Conservation (phyloP, 495 filamentous ascomycete genomes). For the Hypoxylon fuscum region DNA sequence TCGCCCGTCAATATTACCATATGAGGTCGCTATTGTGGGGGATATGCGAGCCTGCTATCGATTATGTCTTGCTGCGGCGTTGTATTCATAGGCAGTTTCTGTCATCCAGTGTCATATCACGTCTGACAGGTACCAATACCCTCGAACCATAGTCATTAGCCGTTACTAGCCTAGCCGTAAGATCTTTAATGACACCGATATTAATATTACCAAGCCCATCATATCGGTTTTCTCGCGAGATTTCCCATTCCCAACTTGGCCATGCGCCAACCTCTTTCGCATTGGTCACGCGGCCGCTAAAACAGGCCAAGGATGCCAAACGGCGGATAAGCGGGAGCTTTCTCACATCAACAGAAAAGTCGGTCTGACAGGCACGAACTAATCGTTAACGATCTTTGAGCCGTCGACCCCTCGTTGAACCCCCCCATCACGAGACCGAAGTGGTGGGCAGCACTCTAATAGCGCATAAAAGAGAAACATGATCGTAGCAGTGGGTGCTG, state of each 20-base stretch:
- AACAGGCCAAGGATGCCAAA: constrained; percentile 24
- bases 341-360: constrained; percentile 18
- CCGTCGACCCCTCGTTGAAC: constrained; percentile 11
- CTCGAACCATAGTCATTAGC: constrained; percentile 10
- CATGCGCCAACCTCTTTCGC: constrained; percentile 32
- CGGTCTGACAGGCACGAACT: constrained; percentile 37
- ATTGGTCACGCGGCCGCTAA: constrained; percentile 39
- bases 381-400: constrained; percentile 24
- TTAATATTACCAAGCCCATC: constrained; percentile 20
- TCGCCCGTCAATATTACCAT: constrained; percentile 24
- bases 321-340: constrained; percentile 37
- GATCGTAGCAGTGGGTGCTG: constrained; percentile 32
- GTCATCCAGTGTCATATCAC: background rate
- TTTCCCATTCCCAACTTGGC: constrained; percentile 19
- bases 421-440: constrained; percentile 21
- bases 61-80: constrained; percentile 22
- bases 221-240: constrained; percentile 13
- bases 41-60: constrained; percentile 31
- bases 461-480: constrained; percentile 20
- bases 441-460: constrained; percentile 41
- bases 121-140: constrained; percentile 38
- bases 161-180: constrained; percentile 13
- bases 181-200: constrained; percentile 18
- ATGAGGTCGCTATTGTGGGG: constrained; percentile 31
- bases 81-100: constrained; percentile 1